phyloP scores from a whole-genome alignment of 163 green algal species.

The Botryococcus braunii region DNA sequence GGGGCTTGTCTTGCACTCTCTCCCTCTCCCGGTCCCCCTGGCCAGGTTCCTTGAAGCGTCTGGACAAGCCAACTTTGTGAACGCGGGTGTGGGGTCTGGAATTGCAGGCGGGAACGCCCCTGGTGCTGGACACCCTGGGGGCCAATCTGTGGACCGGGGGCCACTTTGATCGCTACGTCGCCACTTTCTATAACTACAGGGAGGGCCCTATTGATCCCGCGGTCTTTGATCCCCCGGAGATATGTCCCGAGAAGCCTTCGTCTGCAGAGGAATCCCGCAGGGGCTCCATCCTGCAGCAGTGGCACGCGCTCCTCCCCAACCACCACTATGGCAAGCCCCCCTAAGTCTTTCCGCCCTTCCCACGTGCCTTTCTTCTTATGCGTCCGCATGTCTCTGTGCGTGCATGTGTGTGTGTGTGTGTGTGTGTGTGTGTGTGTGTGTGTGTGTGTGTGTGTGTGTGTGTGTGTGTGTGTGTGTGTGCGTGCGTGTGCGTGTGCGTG shows the following conservation, averaged over 20 bases:
- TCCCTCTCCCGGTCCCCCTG: background rate
- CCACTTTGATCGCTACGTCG: constrained; percentile 55
- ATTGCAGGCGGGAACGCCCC: constrained; percentile 29
- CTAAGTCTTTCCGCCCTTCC: too few relatives aligned
- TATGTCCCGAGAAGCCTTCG: constrained; percentile 20
- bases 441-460: too few relatives aligned
- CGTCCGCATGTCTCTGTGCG: too few relatives aligned
- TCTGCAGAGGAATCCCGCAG: too few relatives aligned
- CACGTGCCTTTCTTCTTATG: too few relatives aligned
- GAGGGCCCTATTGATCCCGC: constrained; percentile 2
- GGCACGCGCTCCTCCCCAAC: constrained; percentile 1
- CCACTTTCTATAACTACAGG: constrained; percentile 39
- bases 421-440: too few relatives aligned
- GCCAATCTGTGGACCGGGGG: constrained; percentile 46
- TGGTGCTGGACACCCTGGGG: constrained; percentile 55
- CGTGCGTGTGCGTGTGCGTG: too few relatives aligned
- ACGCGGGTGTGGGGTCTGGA: background rate
- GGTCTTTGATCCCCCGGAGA: constrained; percentile 24
- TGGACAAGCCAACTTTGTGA: background rate
- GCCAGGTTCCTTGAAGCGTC: background rate
- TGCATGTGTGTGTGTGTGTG: too few relatives aligned
- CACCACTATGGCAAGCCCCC: background rate
- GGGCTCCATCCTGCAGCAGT: constrained; percentile 2
- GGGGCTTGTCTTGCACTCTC: background rate
- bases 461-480: too few relatives aligned